phyloP scores from a whole-genome alignment of 2,329 filamentous ascomycete species.

The Alternaria burnsii region DNA sequence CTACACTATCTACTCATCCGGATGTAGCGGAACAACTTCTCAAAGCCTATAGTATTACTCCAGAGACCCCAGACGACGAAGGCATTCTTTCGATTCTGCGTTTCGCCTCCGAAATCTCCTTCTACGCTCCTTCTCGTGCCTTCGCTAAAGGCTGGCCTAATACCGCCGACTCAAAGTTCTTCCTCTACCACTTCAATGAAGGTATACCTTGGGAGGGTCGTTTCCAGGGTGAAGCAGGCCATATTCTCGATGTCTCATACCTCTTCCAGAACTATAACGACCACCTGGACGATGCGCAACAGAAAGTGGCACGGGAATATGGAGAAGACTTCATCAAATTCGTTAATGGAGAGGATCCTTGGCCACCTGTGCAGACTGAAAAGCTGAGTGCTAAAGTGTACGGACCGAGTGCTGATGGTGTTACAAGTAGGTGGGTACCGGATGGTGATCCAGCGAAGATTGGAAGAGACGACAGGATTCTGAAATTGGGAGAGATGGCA shows the following conservation, averaged over 20 bases:
- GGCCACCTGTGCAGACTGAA: constrained; percentile 38
- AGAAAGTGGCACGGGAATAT: constrained; percentile 33
- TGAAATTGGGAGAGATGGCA: constrained; percentile 37
- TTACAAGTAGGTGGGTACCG: constrained; percentile 36
- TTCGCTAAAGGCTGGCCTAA: constrained; percentile 52
- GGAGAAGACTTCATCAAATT: constrained; percentile 46
- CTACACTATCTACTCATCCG: constrained; percentile 36
- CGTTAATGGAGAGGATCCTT: constrained; percentile 43
- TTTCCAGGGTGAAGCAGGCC: constrained; percentile 45
- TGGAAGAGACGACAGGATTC: constrained; percentile 34
- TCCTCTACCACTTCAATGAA: constrained; percentile 48
- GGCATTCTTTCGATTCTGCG: constrained; percentile 54
- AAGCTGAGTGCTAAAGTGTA: constrained; percentile 40
- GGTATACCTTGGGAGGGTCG: constrained; percentile 48
- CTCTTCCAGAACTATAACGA: constrained; percentile 49
- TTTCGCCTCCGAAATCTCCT: constrained; percentile 58
- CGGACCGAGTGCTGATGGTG: constrained; percentile 39
- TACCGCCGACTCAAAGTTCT: constrained; percentile 37
- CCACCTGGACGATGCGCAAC: constrained; percentile 32
- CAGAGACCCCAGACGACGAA: constrained; percentile 51
- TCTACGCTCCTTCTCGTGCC: constrained; percentile 55
- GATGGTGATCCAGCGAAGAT: constrained; percentile 37
- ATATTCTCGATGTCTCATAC: constrained; percentile 46
- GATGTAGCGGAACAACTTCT: constrained; percentile 39
- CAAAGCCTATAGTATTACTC: constrained; percentile 52